Evolutionary conservation across 306 rosid genomes (phyloP), one percentile per base, ranked within the genome.

Genomic region (Potentilla sterilis): DNA sequence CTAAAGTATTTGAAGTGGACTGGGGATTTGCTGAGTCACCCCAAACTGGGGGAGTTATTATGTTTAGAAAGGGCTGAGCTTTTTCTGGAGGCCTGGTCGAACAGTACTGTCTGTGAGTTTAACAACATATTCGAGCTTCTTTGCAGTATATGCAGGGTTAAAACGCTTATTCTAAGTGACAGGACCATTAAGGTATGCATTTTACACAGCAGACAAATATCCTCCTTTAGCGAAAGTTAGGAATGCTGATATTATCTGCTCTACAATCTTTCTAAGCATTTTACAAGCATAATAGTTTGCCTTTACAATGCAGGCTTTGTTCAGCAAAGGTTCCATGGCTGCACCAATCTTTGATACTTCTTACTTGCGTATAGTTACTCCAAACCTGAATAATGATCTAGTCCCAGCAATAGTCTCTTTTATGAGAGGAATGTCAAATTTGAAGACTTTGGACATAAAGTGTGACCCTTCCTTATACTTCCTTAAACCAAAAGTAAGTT

Each of bases 321-420:
- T 62, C 21, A 35, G 42, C 21, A 9, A 62, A 13, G 67, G 42
- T 62, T 13, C 41, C 1, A 32, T 62, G 67, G 10, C 9, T 62
- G 11, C 42, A 12, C 67, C 67, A 6, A 1, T 62, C 10, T 5
- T 9, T 62, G 67, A 62, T 34, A 15, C 21, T 13, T 4, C 42
- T 62, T 62, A 62, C 21, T 34, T 62, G 2, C 18, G 7, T 62
- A 62, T 62, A 5, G 0, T 32, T 62, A 62, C 7, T 62, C 4
- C 11, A 1, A 62, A 16, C 21, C 4, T 62, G 19, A 12, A 14
- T 62, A 7, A 62, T 34, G 3, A 7, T 37, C 67, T 61, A 34
- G 64, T 70, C 21, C 34, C 64, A 24, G 64, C 64, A 58, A 58
- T 58, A 37, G 64, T 58, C 64, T 58, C 64, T 22, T 37, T 58